Evolutionary conservation across 306 rosid species (phyloP).

Genomic region (Calophaca sinica): DNA sequence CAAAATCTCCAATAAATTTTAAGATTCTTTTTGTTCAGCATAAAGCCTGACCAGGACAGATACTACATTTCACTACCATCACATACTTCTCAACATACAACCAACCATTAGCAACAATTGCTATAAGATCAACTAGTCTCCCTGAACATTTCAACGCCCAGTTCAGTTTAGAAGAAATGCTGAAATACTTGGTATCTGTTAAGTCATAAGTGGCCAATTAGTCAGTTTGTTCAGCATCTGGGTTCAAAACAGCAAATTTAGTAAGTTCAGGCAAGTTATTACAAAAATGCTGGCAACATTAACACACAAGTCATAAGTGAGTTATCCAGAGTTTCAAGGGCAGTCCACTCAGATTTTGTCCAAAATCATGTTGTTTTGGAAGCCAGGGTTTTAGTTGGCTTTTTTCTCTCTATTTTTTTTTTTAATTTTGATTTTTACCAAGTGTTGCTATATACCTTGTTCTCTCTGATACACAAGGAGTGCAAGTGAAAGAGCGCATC

Average conservation of each 20-base stretch:
- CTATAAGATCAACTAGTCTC: constrained; percentile 33
- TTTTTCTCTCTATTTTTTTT: not conserved
- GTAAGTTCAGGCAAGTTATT: constrained; percentile 48
- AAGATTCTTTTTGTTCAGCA: constrained; percentile 1
- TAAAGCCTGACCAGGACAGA: constrained; percentile 39
- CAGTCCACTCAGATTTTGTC: constrained; percentile 56
- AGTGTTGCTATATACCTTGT: constrained; percentile 85
- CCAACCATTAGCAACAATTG: constrained; percentile 33
- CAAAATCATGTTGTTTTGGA: constrained; percentile 54
- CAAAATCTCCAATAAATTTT: not conserved
- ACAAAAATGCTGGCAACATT: constrained; percentile 41
- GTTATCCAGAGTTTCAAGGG: constrained; percentile 40
- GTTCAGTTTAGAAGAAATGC: constrained; percentile 40
- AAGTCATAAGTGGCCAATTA: constrained; percentile 17
- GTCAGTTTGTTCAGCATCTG: constrained; percentile 42
- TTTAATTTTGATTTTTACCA: constrained; percentile 9
- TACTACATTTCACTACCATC: constrained; percentile 39
- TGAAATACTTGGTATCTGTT: constrained; percentile 42
- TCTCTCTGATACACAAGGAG: constrained; percentile 96
- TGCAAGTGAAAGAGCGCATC: constrained; percentile 91
- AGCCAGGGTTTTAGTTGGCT: constrained; percentile 26
- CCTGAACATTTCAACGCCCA: constrained; percentile 26
- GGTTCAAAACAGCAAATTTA: constrained; percentile 45
- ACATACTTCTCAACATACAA: constrained; percentile 4
- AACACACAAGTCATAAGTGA: constrained; percentile 45